Conservation (phyloP, 371 early-diverging fungal species). For the Zopfochytrium polystomum region DNA sequence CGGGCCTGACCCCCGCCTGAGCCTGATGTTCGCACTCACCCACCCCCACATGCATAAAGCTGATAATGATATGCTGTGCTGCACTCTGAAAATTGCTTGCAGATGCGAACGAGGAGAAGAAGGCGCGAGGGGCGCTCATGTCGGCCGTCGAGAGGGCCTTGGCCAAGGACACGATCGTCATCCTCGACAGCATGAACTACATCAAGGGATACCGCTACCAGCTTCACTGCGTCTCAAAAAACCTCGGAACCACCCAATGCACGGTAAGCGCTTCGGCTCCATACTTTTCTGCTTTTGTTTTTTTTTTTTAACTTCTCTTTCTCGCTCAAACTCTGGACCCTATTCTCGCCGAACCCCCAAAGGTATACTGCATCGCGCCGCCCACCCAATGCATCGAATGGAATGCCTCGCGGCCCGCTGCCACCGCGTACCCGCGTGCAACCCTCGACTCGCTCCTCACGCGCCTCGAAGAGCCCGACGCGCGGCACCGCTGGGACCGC, state of each 20-base stretch:
- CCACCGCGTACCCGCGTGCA: constrained; percentile 48
- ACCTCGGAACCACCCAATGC: constrained; percentile 48
- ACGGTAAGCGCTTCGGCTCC: too few relatives aligned
- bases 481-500: constrained; percentile 88
- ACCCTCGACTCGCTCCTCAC: constrained; percentile 79
- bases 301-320: too few relatives aligned
- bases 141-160: constrained; percentile 86
- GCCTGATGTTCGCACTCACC: too few relatives aligned
- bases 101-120: constrained; percentile 74
- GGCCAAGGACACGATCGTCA: constrained; percentile 77
- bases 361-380: constrained; percentile 62
- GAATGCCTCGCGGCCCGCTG: constrained; percentile 58
- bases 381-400: constrained; percentile 61
- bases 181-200: constrained; percentile 91
- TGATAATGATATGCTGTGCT: too few relatives aligned
- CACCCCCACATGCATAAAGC: too few relatives aligned
- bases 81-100: too few relatives aligned
- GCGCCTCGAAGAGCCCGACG: constrained; percentile 92
- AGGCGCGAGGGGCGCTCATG: constrained; percentile 80
- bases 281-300: too few relatives aligned
- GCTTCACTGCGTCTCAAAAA: constrained; percentile 73
- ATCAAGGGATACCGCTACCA: constrained; percentile 98
- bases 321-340: too few relatives aligned
- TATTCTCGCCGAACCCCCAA: too few relatives aligned
- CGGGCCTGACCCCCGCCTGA: too few relatives aligned